Conservation (phyloP, 2,329 filamentous ascomycete species). For the Rutstroemia sp. region DNA sequence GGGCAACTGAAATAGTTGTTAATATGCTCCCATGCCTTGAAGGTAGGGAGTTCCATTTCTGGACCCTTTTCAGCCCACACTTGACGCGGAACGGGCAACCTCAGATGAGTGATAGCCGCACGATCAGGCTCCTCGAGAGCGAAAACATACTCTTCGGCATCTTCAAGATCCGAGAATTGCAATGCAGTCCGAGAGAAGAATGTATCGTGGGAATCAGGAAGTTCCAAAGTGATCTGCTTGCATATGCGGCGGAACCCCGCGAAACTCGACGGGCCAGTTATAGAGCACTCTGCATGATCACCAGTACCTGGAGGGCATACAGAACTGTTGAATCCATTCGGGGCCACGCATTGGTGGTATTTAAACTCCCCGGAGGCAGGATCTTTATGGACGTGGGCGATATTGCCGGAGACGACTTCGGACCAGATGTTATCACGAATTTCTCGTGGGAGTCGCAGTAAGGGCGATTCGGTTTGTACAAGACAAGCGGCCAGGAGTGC, state of each 20-base stretch:
- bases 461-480: constrained; percentile 2
- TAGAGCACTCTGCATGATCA: constrained; percentile 14
- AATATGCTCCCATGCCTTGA: constrained; percentile 11
- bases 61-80: not conserved
- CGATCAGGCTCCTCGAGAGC: constrained; percentile 11
- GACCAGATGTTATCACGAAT: constrained; percentile 17
- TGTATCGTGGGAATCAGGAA: constrained; percentile 1
- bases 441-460: constrained; percentile 12
- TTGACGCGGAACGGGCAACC: constrained; percentile 8
- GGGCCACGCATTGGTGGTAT: constrained; percentile 1
- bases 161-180: constrained; percentile 16
- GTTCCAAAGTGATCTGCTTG: constrained; percentile 16
- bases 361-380: not conserved
- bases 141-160: constrained; percentile 17
- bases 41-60: not conserved
- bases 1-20: constrained; percentile 20
- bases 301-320: constrained; percentile 12
- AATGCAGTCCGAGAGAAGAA: constrained; percentile 17
- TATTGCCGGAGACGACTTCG: constrained; percentile 8
- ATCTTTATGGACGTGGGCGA: constrained; percentile 12
- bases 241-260: constrained; percentile 12
- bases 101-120: constrained; percentile 16
- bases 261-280: not conserved
- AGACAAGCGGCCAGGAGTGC: not conserved
- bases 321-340: not conserved